A percentile compares a stretch with the other conserved stretches of the same genome.
Evolutionary conservation across 2,329 filamentous ascomycete genomes (phyloP).

Genomic region (Emmonsiellopsis sp.): DNA sequence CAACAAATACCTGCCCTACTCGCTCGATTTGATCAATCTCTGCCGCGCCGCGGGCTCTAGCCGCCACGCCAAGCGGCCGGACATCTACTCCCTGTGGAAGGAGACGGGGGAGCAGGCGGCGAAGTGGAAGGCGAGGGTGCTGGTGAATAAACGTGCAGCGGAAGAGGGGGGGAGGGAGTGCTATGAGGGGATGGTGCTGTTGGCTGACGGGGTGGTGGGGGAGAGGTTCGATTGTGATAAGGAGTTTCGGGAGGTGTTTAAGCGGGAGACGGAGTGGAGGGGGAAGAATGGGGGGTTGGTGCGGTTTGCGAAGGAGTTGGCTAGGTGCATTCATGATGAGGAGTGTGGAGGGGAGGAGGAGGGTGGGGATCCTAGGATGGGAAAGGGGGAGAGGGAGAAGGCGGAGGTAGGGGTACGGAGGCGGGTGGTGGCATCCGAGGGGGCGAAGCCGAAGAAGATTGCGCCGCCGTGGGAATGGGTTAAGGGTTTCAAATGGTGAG

Average conservation of each 20-base stretch:
- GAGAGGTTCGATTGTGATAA: not conserved
- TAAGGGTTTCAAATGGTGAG: not conserved
- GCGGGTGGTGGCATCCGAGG: not conserved
- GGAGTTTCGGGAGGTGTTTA: conserved; percentile 1
- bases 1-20: conserved; percentile 6
- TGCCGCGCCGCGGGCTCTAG: not conserved
- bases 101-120: not conserved
- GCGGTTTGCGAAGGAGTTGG: conserved; percentile 1
- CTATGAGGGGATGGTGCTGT: conserved; percentile 6
- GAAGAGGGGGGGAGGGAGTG: not conserved
- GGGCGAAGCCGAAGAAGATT: not conserved
- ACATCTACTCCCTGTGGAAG: conserved; percentile 5
- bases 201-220: not conserved
- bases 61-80: not conserved
- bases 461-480: not conserved
- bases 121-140: conserved; percentile 1
- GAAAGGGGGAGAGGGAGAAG: not conserved
- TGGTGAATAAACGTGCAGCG: not conserved
- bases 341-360: not conserved
- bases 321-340: not conserved
- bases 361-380: not conserved
- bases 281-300: not conserved
- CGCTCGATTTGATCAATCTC: conserved; percentile 2
- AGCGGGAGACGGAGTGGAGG: not conserved
- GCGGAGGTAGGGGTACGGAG: not conserved